Conservation (phyloP, 805 yeast species). For the Teunomyces tritomae region DNA sequence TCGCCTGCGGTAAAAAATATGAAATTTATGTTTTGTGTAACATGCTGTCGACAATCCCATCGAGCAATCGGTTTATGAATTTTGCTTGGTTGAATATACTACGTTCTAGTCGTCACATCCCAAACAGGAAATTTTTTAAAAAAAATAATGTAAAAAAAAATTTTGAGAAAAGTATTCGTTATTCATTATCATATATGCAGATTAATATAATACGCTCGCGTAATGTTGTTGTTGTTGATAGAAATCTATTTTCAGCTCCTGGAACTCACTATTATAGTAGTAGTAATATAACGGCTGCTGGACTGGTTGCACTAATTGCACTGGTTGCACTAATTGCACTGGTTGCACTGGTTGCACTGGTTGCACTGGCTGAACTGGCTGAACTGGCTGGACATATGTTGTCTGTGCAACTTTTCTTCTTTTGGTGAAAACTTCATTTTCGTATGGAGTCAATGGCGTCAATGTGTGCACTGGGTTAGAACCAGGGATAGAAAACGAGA, state of each 20-base stretch:
- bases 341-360: too few relatives aligned
- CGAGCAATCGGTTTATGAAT: not conserved
- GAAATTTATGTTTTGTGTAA: not conserved
- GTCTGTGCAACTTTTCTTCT: not conserved
- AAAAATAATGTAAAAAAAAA: not conserved
- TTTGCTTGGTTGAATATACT: not conserved
- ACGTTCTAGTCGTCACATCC: not conserved
- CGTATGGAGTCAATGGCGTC: slow-evolving; percentile 22
- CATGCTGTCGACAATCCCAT: not conserved
- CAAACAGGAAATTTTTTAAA: not conserved
- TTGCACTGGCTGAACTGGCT: not conserved
- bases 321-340: not conserved
- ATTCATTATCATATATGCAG: slow-evolving; percentile 4
- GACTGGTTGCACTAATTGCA: not conserved
- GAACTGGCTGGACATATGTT: not conserved
- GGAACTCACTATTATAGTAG: not conserved
- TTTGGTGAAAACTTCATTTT: slow-evolving; percentile 8
- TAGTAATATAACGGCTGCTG: not conserved
- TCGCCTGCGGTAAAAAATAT: not conserved
- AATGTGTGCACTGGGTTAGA: slow-evolving; percentile 15
- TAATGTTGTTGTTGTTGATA: not conserved
- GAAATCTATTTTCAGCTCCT: not conserved
- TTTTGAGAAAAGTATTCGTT: not conserved
- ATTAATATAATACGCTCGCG: not conserved
- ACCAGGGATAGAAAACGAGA: slow-evolving; percentile 1